Conservation (phyloP, 176 grass and related monocot genomes). For the Triticum aestivum region IWGSC_CS_RefSeq_v2.1 NC_057807.1:482315676-482316175, state of each 20-base stretch:
- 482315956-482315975: background rate
- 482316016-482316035: background rate
- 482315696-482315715: background rate
- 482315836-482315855: constrained; percentile 1
- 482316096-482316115: background rate
- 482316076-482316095: background rate
- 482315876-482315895: background rate
- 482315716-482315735: background rate
- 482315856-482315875: background rate
- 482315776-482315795: background rate
- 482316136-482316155: background rate
- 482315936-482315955: background rate
- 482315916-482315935: background rate
- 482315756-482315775: background rate
- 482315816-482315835: background rate
- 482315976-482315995: constrained; percentile 19
- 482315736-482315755: background rate
- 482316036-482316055: background rate
- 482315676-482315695: background rate
- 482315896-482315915: background rate
- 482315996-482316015: constrained; percentile 10
- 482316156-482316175: background rate
- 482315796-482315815: background rate
- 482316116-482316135: background rate
- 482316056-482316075: background rate